Evolutionary conservation across 352 stramenopile species (phyloP).

Genomic region (Pythium grandisporangium): DNA sequence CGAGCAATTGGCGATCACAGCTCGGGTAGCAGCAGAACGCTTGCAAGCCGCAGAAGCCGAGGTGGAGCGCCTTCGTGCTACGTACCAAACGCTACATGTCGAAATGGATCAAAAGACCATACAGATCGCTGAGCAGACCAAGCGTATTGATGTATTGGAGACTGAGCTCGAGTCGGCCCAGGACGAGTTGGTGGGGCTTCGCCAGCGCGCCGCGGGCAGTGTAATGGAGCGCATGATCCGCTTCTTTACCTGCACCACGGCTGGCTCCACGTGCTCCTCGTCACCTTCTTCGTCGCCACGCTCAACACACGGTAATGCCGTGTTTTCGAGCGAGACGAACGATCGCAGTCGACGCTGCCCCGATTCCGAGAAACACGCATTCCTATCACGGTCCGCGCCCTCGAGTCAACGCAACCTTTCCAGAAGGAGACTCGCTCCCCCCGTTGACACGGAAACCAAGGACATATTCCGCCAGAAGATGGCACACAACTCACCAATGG

Average conservation of each 20-base stretch:
- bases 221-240: slow-evolving; percentile 68
- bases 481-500: no score
- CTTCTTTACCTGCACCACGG: slow-evolving; percentile 81
- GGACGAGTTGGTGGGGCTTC: slow-evolving; percentile 40
- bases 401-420: no score
- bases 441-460: no score
- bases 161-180: slow-evolving; percentile 34
- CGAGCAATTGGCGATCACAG: slow-evolving; percentile 21
- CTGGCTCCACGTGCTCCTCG: slow-evolving; percentile 12
- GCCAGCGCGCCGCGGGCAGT: slow-evolving; percentile 20
- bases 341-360: no score
- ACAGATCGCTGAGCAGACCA: slow-evolving; percentile 45
- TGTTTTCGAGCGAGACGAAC: no score
- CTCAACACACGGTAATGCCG: no score
- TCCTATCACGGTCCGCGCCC: no score
- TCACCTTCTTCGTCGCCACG: slow-evolving; percentile 32
- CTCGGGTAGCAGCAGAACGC: slow-evolving; percentile 29
- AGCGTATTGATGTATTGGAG: slow-evolving; percentile 54
- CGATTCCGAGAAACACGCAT: no score
- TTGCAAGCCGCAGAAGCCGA: slow-evolving; percentile 33
- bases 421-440: no score
- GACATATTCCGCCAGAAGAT: no score
- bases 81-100: slow-evolving; percentile 50
- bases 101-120: slow-evolving; percentile 38
- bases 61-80: slow-evolving; percentile 24